Evolutionary conservation across 2,329 filamentous ascomycete genomes (phyloP), one percentile per base, ranked within the genome.

Genomic region (Nigrospora sphaerica): DNA sequence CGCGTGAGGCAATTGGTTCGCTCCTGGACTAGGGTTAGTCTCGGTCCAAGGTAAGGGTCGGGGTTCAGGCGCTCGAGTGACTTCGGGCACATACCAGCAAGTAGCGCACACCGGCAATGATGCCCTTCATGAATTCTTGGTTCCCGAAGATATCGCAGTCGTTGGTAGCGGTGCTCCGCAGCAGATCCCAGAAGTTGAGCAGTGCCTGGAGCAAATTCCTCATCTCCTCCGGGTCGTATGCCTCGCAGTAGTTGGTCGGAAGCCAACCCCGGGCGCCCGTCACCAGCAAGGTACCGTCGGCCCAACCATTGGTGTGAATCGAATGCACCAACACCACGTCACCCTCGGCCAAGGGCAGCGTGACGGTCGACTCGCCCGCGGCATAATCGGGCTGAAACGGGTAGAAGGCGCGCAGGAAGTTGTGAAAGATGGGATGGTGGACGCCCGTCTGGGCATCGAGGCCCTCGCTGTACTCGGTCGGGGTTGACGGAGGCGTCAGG

Each of bases 251-350:
- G 66, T 98, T 98, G 10, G 93, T 98, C 3, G 93, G 93, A 49
- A 98, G 73, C 93, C 93, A 98, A 52, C 93, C 93, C 55, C 93
- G 80, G 43, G 86, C 86, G 23, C 92, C 92, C 3, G 90, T 88
- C 19, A 85, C 78, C 50, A 98, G 70, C 36, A 96, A 73, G 1
- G 93, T 98, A 44, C 93, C 93, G 64, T 98, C 93, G 32, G 93
- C 93, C 93, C 93, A 98, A 56, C 93, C 93, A 70, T 97, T 98
- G 50, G 89, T 93, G 66, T 98, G 93, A 54, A 97, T 88, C 4
- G 93, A 96, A 66, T 98, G 93, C 18, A 98, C 86, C 48, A 98
- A 70, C 45, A 98, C 85, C 42, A 98, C 81, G 60, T 98, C 93
- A 49, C 93, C 93, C 61, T 93, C 85, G 55, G 88, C 87, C 47